Conservation (phyloP, 345 rosid genomes). For the Physaria fendleri region DNA sequence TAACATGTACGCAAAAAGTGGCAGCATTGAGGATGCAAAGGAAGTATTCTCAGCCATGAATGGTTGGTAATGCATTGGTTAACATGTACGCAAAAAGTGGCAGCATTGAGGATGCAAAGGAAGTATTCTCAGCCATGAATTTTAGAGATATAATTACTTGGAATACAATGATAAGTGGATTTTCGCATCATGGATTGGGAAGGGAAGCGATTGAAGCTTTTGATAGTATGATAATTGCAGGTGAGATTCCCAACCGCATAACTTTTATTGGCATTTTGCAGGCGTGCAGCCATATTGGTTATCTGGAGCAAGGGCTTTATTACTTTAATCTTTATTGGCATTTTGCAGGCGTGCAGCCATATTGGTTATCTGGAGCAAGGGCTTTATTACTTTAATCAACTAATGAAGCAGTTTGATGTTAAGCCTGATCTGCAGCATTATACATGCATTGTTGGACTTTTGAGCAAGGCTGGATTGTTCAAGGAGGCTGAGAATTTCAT, state of each 20-base stretch:
- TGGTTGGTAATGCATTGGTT: constrained; percentile 62
- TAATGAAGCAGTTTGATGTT: constrained; percentile 48
- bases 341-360: constrained; percentile 76
- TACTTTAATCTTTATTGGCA: constrained; percentile 46
- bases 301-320: constrained; percentile 51
- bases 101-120: constrained; percentile 41
- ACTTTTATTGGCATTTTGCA: constrained; percentile 77
- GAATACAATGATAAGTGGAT: constrained; percentile 75
- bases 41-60: constrained; percentile 42
- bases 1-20: constrained; percentile 65
- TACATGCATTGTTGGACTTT: constrained; percentile 68
- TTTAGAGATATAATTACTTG: constrained; percentile 45
- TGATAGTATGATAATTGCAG: constrained; percentile 44
- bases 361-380: constrained; percentile 53
- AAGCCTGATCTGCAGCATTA: constrained; percentile 71
- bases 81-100: constrained; percentile 73
- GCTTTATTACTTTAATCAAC: constrained; percentile 45
- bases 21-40: constrained; percentile 46
- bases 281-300: constrained; percentile 66
- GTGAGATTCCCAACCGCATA: constrained; percentile 53
- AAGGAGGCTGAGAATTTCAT: constrained; percentile 53
- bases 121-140: constrained; percentile 39
- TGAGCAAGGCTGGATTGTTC: constrained; percentile 66
- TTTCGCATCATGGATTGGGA: constrained; percentile 75
- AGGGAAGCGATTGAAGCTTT: constrained; percentile 50